phyloP scores from a whole-genome alignment of 805 yeast genomes.

The Starmerella apicola region DNA sequence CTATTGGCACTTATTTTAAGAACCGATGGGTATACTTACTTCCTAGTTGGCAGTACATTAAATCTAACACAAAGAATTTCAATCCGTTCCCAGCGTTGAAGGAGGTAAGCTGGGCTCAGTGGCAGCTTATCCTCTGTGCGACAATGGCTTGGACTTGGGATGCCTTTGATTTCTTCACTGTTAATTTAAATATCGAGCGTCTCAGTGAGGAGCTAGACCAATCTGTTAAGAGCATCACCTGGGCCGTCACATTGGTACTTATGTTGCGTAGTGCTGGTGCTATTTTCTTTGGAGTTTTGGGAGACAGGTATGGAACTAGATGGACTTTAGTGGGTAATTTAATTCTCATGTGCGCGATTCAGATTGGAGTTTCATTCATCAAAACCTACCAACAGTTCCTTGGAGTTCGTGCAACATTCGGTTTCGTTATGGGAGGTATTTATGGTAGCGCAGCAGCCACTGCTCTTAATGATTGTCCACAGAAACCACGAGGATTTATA shows the following conservation, averaged over 20 bases:
- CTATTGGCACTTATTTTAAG: slow-evolving; percentile 24
- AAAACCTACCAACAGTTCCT: slow-evolving; percentile 46
- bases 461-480: slow-evolving; percentile 54
- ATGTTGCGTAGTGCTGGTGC: slow-evolving; percentile 68
- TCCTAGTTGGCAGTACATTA: slow-evolving; percentile 22
- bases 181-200: slow-evolving; percentile 40
- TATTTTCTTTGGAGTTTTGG: slow-evolving; percentile 46
- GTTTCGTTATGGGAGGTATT: slow-evolving; percentile 61
- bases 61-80: slow-evolving; percentile 22
- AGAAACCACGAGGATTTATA: slow-evolving; percentile 44
- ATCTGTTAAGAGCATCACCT: slow-evolving; percentile 41
- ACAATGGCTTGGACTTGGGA: slow-evolving; percentile 61
- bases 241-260: slow-evolving; percentile 62
- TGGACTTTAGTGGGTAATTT: slow-evolving; percentile 50
- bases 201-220: slow-evolving; percentile 40
- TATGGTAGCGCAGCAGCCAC: slow-evolving; percentile 56
- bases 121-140: slow-evolving; percentile 51
- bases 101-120: slow-evolving; percentile 39
- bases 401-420: slow-evolving; percentile 52
- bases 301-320: slow-evolving; percentile 56
- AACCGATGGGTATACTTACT: slow-evolving; percentile 26
- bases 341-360: slow-evolving; percentile 40
- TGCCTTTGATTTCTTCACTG: slow-evolving; percentile 58
- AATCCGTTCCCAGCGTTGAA: slow-evolving; percentile 55
- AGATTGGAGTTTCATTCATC: slow-evolving; percentile 56